Conservation (phyloP, 768 basidiomycete species). For the Lentinula guzmanii region DNA sequence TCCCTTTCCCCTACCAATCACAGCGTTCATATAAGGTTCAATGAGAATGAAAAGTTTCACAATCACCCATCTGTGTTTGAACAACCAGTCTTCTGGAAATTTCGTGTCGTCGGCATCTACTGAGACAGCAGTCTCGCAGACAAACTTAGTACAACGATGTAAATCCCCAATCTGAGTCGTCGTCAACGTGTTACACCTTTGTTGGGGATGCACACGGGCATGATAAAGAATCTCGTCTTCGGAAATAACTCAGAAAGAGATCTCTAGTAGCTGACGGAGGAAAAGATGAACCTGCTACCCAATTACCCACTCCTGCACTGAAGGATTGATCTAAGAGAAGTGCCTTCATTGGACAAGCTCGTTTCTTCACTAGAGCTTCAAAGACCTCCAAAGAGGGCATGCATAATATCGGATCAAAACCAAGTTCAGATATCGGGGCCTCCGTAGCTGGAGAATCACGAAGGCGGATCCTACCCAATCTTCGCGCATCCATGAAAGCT, state of each 20-base stretch:
- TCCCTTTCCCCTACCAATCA: slow-evolving; percentile 48
- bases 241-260: neutral
- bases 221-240: slow-evolving; percentile 72
- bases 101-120: slow-evolving; percentile 63
- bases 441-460: slow-evolving; percentile 50
- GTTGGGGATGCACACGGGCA: slow-evolving; percentile 66
- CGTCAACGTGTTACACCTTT: slow-evolving; percentile 51
- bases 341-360: slow-evolving; percentile 64
- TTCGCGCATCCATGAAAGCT: slow-evolving; percentile 68
- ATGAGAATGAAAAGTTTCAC: neutral
- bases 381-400: slow-evolving; percentile 59
- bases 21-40: neutral
- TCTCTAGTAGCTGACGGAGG: neutral
- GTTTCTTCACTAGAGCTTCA: slow-evolving; percentile 37
- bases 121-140: slow-evolving; percentile 57
- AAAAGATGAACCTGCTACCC: slow-evolving; percentile 58
- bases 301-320: slow-evolving; percentile 78
- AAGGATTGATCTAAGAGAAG: slow-evolving; percentile 77
- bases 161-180: slow-evolving; percentile 42
- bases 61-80: slow-evolving; percentile 62
- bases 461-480: slow-evolving; percentile 66
- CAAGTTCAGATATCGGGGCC: slow-evolving; percentile 65
- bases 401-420: slow-evolving; percentile 71
- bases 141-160: slow-evolving; percentile 44
- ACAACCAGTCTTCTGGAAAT: slow-evolving; percentile 67